Percentiles rank a stretch among this genome's conserved stretches.
Conservation (phyloP, 495 filamentous ascomycete species). For the Penicillium parvum region DNA sequence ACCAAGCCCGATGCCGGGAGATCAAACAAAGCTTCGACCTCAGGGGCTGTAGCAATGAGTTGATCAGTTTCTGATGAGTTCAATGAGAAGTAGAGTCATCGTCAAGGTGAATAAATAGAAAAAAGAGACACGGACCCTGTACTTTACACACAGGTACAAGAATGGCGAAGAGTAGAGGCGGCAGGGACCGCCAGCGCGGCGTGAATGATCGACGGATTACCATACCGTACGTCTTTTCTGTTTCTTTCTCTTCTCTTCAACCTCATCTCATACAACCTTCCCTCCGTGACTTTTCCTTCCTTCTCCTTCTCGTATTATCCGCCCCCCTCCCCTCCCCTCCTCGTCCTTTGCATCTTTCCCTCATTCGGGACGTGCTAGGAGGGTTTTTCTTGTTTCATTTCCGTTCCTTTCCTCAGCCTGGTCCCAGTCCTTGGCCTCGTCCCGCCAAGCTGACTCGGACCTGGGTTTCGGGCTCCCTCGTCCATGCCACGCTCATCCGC, state of each 20-base stretch:
- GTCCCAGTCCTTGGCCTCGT: constrained; percentile 50
- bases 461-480: constrained; percentile 45
- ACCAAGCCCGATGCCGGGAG: too few species aligned
- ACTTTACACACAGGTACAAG: not conserved
- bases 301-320: constrained; percentile 20
- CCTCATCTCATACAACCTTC: constrained; percentile 13
- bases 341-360: constrained; percentile 13
- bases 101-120: not conserved
- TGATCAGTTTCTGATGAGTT: not conserved
- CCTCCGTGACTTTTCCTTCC: constrained; percentile 21
- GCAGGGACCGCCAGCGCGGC: constrained; percentile 18
- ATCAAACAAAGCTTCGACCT: too few species aligned
- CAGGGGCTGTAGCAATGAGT: too few species aligned
- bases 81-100: too few species aligned
- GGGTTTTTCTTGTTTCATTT: constrained; percentile 10
- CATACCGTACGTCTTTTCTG: constrained; percentile 14
- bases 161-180: not conserved
- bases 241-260: constrained; percentile 14
- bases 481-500: constrained; percentile 72
- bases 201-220: constrained; percentile 23
- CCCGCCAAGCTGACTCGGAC: constrained; percentile 53
- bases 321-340: constrained; percentile 7
- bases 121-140: not conserved
- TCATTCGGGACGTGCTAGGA: constrained; percentile 13
- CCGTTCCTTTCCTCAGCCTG: constrained; percentile 31